Evolutionary conservation across 495 filamentous ascomycete genomes (phyloP), one percentile per base, ranked within the genome.

Genomic region (Hypoxylon subgilvum): DNA sequence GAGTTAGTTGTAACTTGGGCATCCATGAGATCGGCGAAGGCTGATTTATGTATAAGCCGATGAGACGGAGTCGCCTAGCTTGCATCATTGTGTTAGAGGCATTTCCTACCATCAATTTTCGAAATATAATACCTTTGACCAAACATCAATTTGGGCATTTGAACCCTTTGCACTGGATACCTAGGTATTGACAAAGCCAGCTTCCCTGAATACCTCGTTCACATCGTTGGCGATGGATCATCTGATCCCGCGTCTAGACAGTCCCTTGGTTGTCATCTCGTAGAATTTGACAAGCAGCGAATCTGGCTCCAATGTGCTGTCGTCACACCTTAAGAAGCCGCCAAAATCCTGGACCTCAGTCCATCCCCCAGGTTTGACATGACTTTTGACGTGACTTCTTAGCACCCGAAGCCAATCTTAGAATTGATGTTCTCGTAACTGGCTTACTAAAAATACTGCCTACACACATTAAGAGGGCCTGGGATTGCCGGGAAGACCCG

Each of bases 121-220:
- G n/a, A n/a, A n/a, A n/a, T n/a, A n/a, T n/a, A n/a, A n/a, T 35
- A 47, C 80, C 35, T 73, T 71, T 0, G 84, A 72, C 84, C 82
- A 86, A 2, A 74, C 65, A 32, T 84, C 86, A 10, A 74, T 72
- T n/a, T 0, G 85, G 85, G 16, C 82, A 67, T 61, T 84, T 84
- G 50, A 68, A 72, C 6, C 74, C 46, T 25, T 72, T 69, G 56
- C 82, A 75, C 12, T 78, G 64, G 22, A 88, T 75, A 55, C 87
- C 12, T 78, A 63, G 22, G 87, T 75, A 55, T 87, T 81, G 7
- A 76, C 73, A 55, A 87, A 90, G 0, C 86, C 85, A 0, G 81
- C 71, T 17, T 79, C 76, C 64, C 17, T 74, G 71, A 63, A 78
- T 72, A 2, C 77, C 71, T 51, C 81, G 68, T 17, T 76, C 67